phyloP scores from a whole-genome alignment of 2,329 filamentous ascomycete species.

The Cladosporium austrohemisphaericum region DNA sequence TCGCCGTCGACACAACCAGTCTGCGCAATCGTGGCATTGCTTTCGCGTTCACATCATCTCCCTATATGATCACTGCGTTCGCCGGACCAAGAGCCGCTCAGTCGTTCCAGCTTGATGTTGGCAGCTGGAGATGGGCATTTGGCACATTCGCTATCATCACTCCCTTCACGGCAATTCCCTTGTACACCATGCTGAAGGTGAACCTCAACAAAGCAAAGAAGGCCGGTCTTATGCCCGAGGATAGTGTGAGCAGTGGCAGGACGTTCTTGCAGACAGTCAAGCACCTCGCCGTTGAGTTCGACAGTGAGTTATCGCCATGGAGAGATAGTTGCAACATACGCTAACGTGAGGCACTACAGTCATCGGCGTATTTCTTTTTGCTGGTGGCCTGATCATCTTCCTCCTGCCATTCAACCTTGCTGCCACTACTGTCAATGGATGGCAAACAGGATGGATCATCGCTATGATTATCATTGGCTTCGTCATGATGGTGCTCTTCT shows the following conservation, averaged over 20 bases:
- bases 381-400: conserved; percentile 58
- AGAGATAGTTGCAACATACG: conserved; percentile 30
- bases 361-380: conserved; percentile 59
- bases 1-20: conserved; percentile 64
- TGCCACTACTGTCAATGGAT: conserved; percentile 30
- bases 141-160: conserved; percentile 64
- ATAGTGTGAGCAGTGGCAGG: conserved; percentile 41
- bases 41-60: conserved; percentile 59
- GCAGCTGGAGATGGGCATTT: conserved; percentile 66
- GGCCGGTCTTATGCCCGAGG: conserved; percentile 45
- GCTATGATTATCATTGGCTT: conserved; percentile 40
- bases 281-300: conserved; percentile 60
- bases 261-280: conserved; percentile 45
- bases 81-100: conserved; percentile 21
- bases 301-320: conserved; percentile 31
- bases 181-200: conserved; percentile 56
- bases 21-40: conserved; percentile 63
- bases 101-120: conserved; percentile 36
- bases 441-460: conserved; percentile 39
- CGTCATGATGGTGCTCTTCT: conserved; percentile 36
- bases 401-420: conserved; percentile 62
- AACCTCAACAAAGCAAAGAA: conserved; percentile 60
- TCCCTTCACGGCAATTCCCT: conserved; percentile 57
- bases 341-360: conserved; percentile 49
- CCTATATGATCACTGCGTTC: conserved; percentile 43